These are phyloP conservation scores for Endoconidiophora laricicola DNA, from an alignment of 2,329 filamentous ascomycete genomes.

Conservation along the genomic window DNA sequence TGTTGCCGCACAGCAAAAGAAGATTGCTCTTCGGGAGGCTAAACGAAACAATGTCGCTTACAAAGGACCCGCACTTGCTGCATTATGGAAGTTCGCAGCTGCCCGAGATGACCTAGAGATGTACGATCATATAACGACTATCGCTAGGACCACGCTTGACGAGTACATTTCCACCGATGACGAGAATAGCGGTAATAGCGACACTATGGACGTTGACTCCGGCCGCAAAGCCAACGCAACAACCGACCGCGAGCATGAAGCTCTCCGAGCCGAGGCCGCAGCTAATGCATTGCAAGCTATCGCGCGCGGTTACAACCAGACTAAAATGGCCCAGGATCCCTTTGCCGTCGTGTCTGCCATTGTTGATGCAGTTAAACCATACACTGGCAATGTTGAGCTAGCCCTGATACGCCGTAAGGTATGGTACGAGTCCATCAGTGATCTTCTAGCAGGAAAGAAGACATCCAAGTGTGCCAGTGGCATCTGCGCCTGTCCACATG, in stretches of 20 bases:
- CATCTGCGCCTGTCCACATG: constrained; percentile 14
- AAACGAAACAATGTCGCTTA: constrained; percentile 84
- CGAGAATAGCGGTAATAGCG: constrained; percentile 28
- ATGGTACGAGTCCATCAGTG: constrained; percentile 34
- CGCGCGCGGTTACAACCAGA: constrained; percentile 31
- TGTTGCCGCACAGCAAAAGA: constrained; percentile 52
- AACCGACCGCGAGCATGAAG: not conserved
- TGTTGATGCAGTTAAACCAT: constrained; percentile 24
- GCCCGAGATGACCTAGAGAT: constrained; percentile 47
- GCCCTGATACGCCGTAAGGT: constrained; percentile 29
- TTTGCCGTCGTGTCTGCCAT: constrained; percentile 24
- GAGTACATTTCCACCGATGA: constrained; percentile 41
- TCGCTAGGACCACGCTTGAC: constrained; percentile 47
- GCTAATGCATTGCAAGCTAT: constrained; percentile 35
- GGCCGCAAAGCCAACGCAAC: constrained; percentile 22
- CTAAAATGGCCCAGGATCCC: constrained; percentile 23
- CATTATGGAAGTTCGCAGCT: constrained; percentile 56
- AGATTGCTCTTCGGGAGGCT: constrained; percentile 70
- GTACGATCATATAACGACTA: constrained; percentile 48
- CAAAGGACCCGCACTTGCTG: constrained; percentile 55
- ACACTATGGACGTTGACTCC: constrained; percentile 54
- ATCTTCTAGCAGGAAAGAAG: constrained; percentile 23
- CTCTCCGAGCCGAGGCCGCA: constrained; percentile 25
- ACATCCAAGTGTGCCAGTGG: constrained; percentile 20
- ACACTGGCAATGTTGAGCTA: constrained; percentile 24